Base-by-base conservation (phyloP, 169 alveolate genomes). In the Toxoplasma gondii region DNA sequence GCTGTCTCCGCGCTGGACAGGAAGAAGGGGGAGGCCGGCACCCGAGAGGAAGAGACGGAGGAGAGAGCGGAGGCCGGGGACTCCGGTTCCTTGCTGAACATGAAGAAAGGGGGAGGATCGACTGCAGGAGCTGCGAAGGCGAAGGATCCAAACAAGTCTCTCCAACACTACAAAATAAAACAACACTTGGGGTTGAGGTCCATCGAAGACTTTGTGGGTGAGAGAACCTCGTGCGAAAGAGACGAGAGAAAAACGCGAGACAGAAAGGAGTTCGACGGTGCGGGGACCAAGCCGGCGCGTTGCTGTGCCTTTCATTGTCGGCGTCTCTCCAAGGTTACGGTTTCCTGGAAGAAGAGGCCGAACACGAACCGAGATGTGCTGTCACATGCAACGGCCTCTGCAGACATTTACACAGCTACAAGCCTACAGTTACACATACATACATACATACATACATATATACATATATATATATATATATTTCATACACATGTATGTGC, bases 121-220 rank as follows among this genome's bases (percentile, higher is more conserved):
- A 31, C n/a, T 27, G 74, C 34, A 16, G 86, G 86, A 2, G 12
- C 67, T 17, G 69, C n/a, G 41, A 82, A 31, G 9, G 90, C 17
- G 69, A 82, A 82, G 17, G 90, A 82, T 10, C 53, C 90, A 5
- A 12, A 82, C 64, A 78, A 78, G n/a, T 41, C 86, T 12, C 90
- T 86, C 12, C 92, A 86, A 43, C 92, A 86, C 49, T 39, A 86
- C 70, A 53, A 53, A 38, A 53, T 86, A 29, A 86, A 86, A 86
- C 70, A 86, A 17, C 58, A 86, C 49, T 36, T 86, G 53, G 92
- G 92, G 41, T 70, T 86, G 81, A 16, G 49, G 22, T 44, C 81
- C 39, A 86, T 86, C 49, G 92, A 86, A 34, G 80, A 86, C 45
- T 86, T 86, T 39, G 43, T 53, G 7, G 92, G 92, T 53, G 22